These are phyloP conservation scores for Spongospora subterranea DNA, from an alignment of 208 protist species.

Conservation along the genomic window DNA sequence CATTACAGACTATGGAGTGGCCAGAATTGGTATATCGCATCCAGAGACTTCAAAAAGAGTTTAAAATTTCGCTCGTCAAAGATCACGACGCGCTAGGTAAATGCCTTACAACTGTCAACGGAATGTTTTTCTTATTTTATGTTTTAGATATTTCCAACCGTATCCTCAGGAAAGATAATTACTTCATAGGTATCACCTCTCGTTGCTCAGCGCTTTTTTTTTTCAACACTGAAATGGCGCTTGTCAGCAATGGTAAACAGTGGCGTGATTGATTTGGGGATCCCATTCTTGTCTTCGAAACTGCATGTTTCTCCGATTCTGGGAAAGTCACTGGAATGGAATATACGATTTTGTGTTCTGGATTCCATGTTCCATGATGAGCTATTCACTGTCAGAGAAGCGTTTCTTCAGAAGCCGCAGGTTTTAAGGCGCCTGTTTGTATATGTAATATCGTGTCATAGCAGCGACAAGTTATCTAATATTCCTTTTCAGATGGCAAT, in stretches of 20 bases:
- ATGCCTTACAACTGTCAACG: not conserved
- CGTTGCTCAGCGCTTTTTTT: not conserved
- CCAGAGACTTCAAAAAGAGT: not conserved
- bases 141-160: conserved; percentile 46
- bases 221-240: too few species aligned
- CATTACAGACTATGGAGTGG: conserved; percentile 40
- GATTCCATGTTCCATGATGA: conserved; percentile 41
- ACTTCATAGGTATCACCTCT: conserved; percentile 51
- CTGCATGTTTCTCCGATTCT: conserved; percentile 40
- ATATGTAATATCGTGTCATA: not conserved
- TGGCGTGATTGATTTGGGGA: not conserved
- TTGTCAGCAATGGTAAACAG: conserved; percentile 24
- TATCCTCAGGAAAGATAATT: conserved; percentile 45
- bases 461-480: not conserved
- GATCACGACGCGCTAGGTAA: conserved; percentile 45
- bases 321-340: conserved; percentile 48
- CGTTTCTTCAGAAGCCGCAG: conserved; percentile 34
- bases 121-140: not conserved
- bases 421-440: not conserved
- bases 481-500: not conserved
- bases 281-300: conserved; percentile 32
- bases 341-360: conserved; percentile 39
- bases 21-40: not conserved
- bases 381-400: not conserved
- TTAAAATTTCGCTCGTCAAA: conserved; percentile 41